Evolutionary conservation across 768 basidiomycete genomes (phyloP).

Genomic region (Rhodotorula babjevae): DNA sequence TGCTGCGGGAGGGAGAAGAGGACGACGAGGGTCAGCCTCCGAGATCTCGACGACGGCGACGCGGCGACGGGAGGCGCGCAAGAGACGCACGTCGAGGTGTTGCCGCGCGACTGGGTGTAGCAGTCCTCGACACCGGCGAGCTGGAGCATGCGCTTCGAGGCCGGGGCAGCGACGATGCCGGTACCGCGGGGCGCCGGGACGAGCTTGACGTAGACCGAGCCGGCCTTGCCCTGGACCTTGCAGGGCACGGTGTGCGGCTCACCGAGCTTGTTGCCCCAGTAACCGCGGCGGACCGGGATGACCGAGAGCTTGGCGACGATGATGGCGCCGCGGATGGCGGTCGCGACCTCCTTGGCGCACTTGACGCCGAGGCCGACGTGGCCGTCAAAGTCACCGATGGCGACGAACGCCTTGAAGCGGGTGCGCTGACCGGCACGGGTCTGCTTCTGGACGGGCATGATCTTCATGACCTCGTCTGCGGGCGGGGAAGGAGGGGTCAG

Average conservation of each 20-base stretch:
- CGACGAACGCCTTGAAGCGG: slow-evolving; percentile 99
- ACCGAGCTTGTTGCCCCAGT: slow-evolving; percentile 99
- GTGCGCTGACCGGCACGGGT: slow-evolving; percentile 99
- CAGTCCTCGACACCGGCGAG: slow-evolving; percentile 95
- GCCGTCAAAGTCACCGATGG: slow-evolving; percentile 96
- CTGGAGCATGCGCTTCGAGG: slow-evolving; percentile 91
- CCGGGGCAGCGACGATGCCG: slow-evolving; percentile 98
- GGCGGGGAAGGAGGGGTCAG: not conserved
- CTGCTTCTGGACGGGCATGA: slow-evolving; percentile 99
- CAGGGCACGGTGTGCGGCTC: slow-evolving; percentile 98
- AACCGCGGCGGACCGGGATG: slow-evolving; percentile 95
- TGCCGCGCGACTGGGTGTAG: slow-evolving; percentile 97
- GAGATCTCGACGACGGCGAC: too few species aligned
- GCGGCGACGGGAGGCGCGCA: not conserved
- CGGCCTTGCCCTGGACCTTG: slow-evolving; percentile 97
- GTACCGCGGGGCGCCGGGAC: slow-evolving; percentile 98
- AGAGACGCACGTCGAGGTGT: slow-evolving; percentile 72
- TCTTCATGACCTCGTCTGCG: slow-evolving; percentile 91
- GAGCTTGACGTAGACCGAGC: slow-evolving; percentile 98
- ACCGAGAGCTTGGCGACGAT: slow-evolving; percentile 97
- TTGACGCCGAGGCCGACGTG: slow-evolving; percentile 99
- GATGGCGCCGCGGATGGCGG: slow-evolving; percentile 98
- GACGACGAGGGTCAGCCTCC: not conserved
- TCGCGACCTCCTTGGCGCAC: slow-evolving; percentile 99
- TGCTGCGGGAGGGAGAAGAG: slow-evolving; percentile 44